Percentiles rank a stretch among this genome's conserved stretches.
phyloP scores from a whole-genome alignment of 306 rosid species.

The Cicer arietinum region DNA sequence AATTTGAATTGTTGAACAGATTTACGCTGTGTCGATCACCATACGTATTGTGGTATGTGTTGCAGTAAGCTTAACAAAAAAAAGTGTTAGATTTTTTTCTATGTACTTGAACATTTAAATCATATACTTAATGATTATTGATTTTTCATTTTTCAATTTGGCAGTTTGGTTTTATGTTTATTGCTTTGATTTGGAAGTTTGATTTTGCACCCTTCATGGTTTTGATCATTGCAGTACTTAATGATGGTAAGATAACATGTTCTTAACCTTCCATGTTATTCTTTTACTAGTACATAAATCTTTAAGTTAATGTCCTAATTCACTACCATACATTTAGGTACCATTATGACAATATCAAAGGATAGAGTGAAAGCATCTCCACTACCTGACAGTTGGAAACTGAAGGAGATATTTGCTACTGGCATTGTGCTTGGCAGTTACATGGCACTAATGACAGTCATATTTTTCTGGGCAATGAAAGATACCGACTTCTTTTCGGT shows the following conservation, averaged over 20 bases:
- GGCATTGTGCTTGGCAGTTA: conserved; percentile 92
- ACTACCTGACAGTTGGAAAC: conserved; percentile 89
- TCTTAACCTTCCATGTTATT: neutral
- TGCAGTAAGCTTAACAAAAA: neutral
- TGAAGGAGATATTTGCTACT: conserved; percentile 89
- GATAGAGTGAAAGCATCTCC: conserved; percentile 98
- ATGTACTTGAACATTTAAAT: neutral
- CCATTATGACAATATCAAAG: conserved; percentile 94
- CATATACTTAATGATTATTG: conserved; percentile 33
- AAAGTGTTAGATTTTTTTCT: neutral
- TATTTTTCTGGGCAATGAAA: conserved; percentile 77
- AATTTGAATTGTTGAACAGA: conserved; percentile 53
- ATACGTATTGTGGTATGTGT: conserved; percentile 94
- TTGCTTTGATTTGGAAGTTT: conserved; percentile 91
- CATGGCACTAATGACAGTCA: conserved; percentile 90
- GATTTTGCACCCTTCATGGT: conserved; percentile 99
- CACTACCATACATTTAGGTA: conserved; percentile 55
- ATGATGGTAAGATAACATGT: conserved; percentile 70
- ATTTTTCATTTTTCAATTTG: conserved; percentile 32
- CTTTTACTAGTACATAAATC: neutral
- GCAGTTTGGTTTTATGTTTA: conserved; percentile 93
- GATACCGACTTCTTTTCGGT: conserved; percentile 83
- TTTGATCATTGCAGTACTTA: conserved; percentile 86
- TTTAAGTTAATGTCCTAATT: conserved; percentile 35
- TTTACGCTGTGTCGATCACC: conserved; percentile 96